Percentiles rank a stretch among this genome's conserved stretches.
These are phyloP conservation scores for Podosphaera aphanis DNA, from an alignment of 2,329 filamentous ascomycete species.

Conservation along the genomic window DNA sequence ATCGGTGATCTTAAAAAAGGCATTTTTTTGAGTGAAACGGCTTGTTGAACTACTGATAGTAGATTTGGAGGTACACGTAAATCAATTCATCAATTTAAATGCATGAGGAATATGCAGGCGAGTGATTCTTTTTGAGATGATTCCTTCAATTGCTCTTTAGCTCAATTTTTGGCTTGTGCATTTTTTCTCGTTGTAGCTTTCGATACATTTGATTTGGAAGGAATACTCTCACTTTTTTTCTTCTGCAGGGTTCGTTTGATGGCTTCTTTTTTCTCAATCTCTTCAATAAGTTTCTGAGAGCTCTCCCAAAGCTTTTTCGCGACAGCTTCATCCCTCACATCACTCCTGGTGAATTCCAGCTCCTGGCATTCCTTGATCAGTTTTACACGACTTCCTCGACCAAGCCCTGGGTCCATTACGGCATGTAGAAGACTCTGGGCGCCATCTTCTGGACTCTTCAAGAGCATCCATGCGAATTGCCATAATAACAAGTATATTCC, in stretches of 20 bases:
- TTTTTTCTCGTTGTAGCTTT: background rate
- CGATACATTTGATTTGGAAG: background rate
- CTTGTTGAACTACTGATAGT: too few species aligned
- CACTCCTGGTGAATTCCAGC: conserved; percentile 44
- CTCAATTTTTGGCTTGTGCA: background rate
- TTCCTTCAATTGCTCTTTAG: background rate
- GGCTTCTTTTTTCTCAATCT: conserved; percentile 58
- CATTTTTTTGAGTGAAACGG: too few species aligned
- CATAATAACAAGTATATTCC: conserved; percentile 55
- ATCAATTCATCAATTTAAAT: background rate
- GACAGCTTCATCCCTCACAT: conserved; percentile 54
- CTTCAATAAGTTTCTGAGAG: conserved; percentile 64
- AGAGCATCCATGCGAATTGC: conserved; percentile 60
- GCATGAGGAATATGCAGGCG: background rate
- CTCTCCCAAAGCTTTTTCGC: conserved; percentile 79
- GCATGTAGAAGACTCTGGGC: conserved; percentile 73
- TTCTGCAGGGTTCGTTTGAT: conserved; percentile 20
- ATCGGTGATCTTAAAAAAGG: too few species aligned
- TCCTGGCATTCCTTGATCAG: conserved; percentile 76
- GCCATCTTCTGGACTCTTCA: conserved; percentile 66
- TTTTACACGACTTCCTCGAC: conserved; percentile 39
- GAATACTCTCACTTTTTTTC: conserved; percentile 15
- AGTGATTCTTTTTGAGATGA: background rate
- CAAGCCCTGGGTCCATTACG: conserved; percentile 56
- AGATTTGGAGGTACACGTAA: too few species aligned